These are phyloP conservation scores for Arthrobotrys musiformis DNA, from an alignment of 2,329 filamentous ascomycete genomes.

Conservation along the genomic window DNA sequence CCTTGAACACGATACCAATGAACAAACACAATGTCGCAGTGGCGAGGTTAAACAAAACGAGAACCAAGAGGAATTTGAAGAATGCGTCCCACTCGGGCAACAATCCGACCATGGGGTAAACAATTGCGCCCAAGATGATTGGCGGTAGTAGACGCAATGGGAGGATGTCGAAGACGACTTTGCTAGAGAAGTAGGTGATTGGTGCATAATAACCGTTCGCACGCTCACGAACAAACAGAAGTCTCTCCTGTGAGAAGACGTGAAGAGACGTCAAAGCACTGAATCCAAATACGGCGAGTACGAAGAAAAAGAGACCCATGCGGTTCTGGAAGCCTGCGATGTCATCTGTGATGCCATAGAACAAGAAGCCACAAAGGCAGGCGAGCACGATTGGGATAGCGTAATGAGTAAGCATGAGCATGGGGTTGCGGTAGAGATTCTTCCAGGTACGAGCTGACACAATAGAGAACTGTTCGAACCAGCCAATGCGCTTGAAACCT, in stretches of 20 bases:
- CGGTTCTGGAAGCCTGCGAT: constrained; percentile 98
- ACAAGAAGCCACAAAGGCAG: constrained; percentile 85
- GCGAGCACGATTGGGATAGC: constrained; percentile 94
- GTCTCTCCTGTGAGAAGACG: constrained; percentile 89
- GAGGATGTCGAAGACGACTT: constrained; percentile 98
- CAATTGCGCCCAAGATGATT: constrained; percentile 91
- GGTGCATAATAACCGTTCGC: constrained; percentile 97
- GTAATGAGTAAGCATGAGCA: constrained; percentile 98
- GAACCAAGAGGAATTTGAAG: constrained; percentile 86
- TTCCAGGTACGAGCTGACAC: constrained; percentile 92
- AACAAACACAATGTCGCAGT: constrained; percentile 94
- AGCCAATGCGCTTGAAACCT: constrained; percentile 83
- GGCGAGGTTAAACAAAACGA: constrained; percentile 95
- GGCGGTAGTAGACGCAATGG: constrained; percentile 94
- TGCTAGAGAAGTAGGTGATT: constrained; percentile 91
- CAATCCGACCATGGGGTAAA: constrained; percentile 97
- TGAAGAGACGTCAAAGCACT: constrained; percentile 93
- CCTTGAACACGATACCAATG: constrained; percentile 94
- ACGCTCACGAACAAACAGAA: constrained; percentile 90
- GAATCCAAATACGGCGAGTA: constrained; percentile 94
- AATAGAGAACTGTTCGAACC: constrained; percentile 84
- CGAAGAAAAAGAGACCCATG: constrained; percentile 96
- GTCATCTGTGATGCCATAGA: constrained; percentile 95
- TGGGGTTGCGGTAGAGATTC: constrained; percentile 95
- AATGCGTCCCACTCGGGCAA: constrained; percentile 85